Conservation (phyloP, 1,284 basidiomycete species). For the Vanrija sp. region DNA sequence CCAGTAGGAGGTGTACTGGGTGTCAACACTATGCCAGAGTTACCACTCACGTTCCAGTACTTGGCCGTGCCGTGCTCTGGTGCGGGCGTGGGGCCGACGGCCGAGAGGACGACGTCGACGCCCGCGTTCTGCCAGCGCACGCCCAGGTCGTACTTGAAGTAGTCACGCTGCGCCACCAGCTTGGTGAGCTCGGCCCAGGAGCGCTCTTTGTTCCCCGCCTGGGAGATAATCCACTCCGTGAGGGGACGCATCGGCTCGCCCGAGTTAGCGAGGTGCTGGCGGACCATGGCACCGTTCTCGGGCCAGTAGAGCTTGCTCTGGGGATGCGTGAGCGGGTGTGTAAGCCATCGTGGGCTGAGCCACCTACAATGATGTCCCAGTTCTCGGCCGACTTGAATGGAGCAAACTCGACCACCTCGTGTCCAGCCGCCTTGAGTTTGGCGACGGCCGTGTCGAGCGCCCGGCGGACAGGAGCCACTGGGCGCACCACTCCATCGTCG, state of each 20-base stretch:
- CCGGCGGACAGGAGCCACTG: conserved; percentile 43
- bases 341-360: no score
- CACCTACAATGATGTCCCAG: conserved; percentile 33
- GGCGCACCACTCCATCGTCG: conserved; percentile 46
- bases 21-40: no score
- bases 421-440: conserved; percentile 23
- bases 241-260: conserved; percentile 39
- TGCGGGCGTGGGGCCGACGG: conserved; percentile 37
- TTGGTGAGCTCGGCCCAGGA: conserved; percentile 26
- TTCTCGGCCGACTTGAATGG: conserved; percentile 20
- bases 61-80: conserved; percentile 34
- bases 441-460: conserved; percentile 37
- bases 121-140: conserved; percentile 23
- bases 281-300: conserved; percentile 35
- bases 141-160: conserved; percentile 26
- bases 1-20: conserved; percentile 62
- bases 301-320: conserved; percentile 37
- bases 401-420: conserved; percentile 31
- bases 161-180: conserved; percentile 32
- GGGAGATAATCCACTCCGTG: conserved; percentile 34
- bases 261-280: conserved; percentile 14
- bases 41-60: conserved; percentile 28
- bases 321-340: neutral
- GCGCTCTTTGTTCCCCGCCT: conserved; percentile 16
- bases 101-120: conserved; percentile 44